phyloP scores from a whole-genome alignment of 1,139 yeast species.

The Debaryomyces robertsiae region DNA sequence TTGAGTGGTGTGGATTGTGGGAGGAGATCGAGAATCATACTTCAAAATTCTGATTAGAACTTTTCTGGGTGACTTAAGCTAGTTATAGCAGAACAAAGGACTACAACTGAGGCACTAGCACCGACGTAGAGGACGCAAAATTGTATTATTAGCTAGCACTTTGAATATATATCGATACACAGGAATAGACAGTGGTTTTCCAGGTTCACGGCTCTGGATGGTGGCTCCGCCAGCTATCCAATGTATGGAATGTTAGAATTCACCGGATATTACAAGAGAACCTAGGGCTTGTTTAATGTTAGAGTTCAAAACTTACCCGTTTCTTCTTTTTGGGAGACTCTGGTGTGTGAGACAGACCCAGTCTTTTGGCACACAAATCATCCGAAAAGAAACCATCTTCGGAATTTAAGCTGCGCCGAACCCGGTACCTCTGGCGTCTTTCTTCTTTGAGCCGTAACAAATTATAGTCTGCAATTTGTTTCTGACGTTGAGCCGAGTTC shows the following conservation, averaged over 20 bases:
- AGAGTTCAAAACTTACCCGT: constrained; percentile 22
- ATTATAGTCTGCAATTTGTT: constrained; percentile 33
- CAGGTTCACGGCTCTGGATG: too few species aligned
- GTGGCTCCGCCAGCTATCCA: too few species aligned
- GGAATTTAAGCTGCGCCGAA: constrained; percentile 26
- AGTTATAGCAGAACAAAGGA: too few species aligned
- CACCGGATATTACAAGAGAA: too few species aligned
- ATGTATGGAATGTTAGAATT: too few species aligned
- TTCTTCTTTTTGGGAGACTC: constrained; percentile 23
- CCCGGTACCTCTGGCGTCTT: constrained; percentile 26
- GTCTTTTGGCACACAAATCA: constrained; percentile 16
- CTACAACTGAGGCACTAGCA: neutral
- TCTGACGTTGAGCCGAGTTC: constrained; percentile 27
- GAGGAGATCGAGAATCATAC: too few species aligned
- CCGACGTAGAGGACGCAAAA: neutral
- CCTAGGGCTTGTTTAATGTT: too few species aligned
- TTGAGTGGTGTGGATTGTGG: too few species aligned
- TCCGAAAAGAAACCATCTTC: neutral
- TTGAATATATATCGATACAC: too few species aligned
- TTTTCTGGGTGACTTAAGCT: too few species aligned
- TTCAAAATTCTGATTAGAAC: too few species aligned
- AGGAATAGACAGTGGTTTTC: too few species aligned
- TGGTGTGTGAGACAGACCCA: constrained; percentile 19
- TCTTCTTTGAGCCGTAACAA: constrained; percentile 24
- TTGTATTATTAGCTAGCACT: neutral